These are phyloP conservation scores for Globisporangium lucens DNA, from an alignment of 352 stramenopile species.

Conservation along the genomic window DNA sequence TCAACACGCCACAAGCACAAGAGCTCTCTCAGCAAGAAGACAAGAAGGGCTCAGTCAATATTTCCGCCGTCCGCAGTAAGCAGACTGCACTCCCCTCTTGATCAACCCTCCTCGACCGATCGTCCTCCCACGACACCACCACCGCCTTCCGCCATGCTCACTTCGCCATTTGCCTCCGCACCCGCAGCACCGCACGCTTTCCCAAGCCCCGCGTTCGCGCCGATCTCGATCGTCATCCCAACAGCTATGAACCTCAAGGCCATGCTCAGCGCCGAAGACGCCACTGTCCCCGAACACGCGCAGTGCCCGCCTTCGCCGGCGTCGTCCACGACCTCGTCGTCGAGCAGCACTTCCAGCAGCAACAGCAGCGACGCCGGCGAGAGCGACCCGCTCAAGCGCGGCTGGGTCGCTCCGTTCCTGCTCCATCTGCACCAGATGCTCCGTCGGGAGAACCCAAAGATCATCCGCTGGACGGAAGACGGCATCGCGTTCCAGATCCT, in stretches of 20 bases:
- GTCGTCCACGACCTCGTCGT: slow-evolving; percentile 22
- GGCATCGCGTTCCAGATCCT: slow-evolving; percentile 81
- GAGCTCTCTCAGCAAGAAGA: slow-evolving; percentile 10
- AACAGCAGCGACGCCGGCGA: slow-evolving; percentile 20
- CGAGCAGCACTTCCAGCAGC: slow-evolving; percentile 23
- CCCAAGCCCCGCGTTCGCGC: slow-evolving; percentile 16
- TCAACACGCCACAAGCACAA: slow-evolving; percentile 5
- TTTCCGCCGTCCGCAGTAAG: neutral
- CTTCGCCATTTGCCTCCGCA: slow-evolving; percentile 7
- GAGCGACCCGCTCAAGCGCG: slow-evolving; percentile 40
- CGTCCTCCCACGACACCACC: neutral
- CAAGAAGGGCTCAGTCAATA: neutral
- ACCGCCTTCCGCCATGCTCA: slow-evolving; percentile 11
- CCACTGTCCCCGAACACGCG: neutral
- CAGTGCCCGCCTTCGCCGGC: slow-evolving; percentile 37
- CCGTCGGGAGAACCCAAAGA: slow-evolving; percentile 61
- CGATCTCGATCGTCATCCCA: neutral
- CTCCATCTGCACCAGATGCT: slow-evolving; percentile 86
- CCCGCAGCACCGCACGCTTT: neutral
- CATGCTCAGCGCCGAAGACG: slow-evolving; percentile 28
- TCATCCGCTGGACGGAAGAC: slow-evolving; percentile 83
- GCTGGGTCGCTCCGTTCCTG: slow-evolving; percentile 83
- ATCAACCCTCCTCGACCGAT: neutral
- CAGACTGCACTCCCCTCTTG: neutral
- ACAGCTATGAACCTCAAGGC: slow-evolving; percentile 46